Evolutionary conservation across 1,284 basidiomycete genomes (phyloP).

Genomic region (Moesziomyces globuligerus): DNA sequence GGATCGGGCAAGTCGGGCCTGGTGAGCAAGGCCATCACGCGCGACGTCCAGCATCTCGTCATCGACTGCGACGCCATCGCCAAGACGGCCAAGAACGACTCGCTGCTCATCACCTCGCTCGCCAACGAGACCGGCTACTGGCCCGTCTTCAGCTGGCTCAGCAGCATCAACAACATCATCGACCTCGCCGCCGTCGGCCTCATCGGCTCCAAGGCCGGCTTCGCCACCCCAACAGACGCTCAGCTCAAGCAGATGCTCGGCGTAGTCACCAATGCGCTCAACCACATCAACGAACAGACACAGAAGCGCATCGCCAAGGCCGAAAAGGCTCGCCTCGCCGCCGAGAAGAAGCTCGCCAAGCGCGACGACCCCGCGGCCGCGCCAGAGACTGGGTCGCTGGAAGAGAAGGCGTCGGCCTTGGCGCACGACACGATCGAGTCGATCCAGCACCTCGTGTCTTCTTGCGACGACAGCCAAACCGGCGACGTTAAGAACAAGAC

Average conservation of each 20-base stretch:
- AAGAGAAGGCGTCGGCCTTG: conserved; percentile 30
- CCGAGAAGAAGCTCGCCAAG: conserved; percentile 32
- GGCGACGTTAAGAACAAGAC: conserved; percentile 22
- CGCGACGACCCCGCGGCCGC: conserved; percentile 8
- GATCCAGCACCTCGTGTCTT: conserved; percentile 20
- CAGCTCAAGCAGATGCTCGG: conserved; percentile 86
- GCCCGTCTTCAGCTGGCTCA: conserved; percentile 80
- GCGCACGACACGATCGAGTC: conserved; percentile 25
- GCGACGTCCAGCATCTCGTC: conserved; percentile 71
- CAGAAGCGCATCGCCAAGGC: conserved; percentile 50
- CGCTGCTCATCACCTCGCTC: conserved; percentile 76
- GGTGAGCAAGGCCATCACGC: conserved; percentile 71
- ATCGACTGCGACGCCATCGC: conserved; percentile 80
- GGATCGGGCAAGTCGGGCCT: conserved; percentile 88
- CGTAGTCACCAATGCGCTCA: conserved; percentile 79
- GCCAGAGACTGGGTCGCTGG: conserved; percentile 18
- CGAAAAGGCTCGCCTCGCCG: conserved; percentile 37
- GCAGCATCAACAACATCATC: conserved; percentile 83
- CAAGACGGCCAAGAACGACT: conserved; percentile 75
- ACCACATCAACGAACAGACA: conserved; percentile 72
- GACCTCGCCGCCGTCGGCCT: conserved; percentile 92
- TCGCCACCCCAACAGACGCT: conserved; percentile 82
- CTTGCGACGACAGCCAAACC: not conserved
- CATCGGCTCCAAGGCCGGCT: conserved; percentile 94
- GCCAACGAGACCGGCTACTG: conserved; percentile 79